A percentile compares a stretch with the other conserved stretches of the same genome.
Evolutionary conservation across 1,139 yeast genomes (phyloP).

Genomic region (Candida sp.): DNA sequence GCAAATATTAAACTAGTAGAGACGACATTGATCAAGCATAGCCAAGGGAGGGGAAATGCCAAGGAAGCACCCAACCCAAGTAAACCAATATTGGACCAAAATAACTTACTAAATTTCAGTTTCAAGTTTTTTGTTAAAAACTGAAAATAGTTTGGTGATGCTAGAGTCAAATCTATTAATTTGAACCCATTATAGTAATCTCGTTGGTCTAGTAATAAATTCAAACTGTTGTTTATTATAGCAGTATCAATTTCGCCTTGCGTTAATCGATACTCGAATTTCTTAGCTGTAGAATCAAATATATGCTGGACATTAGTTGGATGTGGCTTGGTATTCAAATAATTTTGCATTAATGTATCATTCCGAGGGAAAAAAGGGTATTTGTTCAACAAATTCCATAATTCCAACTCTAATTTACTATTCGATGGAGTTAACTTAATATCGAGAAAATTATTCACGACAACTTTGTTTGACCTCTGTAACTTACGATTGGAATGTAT

Average conservation of each 20-base stretch:
- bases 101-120: not conserved
- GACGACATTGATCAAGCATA: constrained; percentile 8
- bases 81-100: not conserved
- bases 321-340: constrained; percentile 18
- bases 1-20: constrained; percentile 5
- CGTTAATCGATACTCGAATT: constrained; percentile 8
- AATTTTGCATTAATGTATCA: constrained; percentile 9
- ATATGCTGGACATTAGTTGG: constrained; percentile 17
- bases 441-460: constrained; percentile 9
- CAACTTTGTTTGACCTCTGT: constrained; percentile 8
- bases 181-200: constrained; percentile 34
- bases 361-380: not conserved
- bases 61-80: constrained; percentile 1
- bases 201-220: constrained; percentile 21
- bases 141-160: constrained; percentile 9
- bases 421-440: constrained; percentile 10
- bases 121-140: constrained; percentile 1
- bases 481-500: constrained; percentile 21
- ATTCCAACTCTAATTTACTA: constrained; percentile 14
- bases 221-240: constrained; percentile 11
- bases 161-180: constrained; percentile 24
- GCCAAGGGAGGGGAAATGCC: constrained; percentile 7
- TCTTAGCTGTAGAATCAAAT: constrained; percentile 10
- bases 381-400: constrained; percentile 12
- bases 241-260: constrained; percentile 3